Evolutionary conservation across 257 asterid species (phyloP).

Genomic region (Forsythia viridissima): DNA sequence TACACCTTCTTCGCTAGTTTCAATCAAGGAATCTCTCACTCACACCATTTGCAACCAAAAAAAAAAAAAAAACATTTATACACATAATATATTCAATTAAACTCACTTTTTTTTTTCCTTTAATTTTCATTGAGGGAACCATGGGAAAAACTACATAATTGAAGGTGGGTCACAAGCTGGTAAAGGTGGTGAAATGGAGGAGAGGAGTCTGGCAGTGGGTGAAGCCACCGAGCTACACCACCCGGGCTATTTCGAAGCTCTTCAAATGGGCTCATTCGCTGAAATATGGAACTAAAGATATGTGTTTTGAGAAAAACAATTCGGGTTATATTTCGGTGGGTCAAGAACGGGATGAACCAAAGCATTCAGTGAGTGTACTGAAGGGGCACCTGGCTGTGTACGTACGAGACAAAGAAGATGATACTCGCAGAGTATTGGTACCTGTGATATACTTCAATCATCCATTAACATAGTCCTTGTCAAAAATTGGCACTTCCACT

Average conservation of each 20-base stretch:
- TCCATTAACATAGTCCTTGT: conserved; percentile 20
- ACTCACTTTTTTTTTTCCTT: too few relatives aligned
- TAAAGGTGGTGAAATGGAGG: conserved; percentile 37
- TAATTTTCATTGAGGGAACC: too few relatives aligned
- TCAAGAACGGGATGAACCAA: conserved; percentile 19
- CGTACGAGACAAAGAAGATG: conserved; percentile 47
- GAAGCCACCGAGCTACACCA: conserved; percentile 9
- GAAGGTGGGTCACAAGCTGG: conserved; percentile 40
- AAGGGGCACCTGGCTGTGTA: conserved; percentile 30
- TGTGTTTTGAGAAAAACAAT: conserved; percentile 15
- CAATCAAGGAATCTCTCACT: too few relatives aligned
- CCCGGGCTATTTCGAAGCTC: conserved; percentile 37
- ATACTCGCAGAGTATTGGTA: conserved; percentile 56
- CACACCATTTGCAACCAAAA: too few relatives aligned
- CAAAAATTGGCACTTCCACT: too few relatives aligned
- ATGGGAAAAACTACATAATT: conserved; percentile 51
- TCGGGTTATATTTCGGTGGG: conserved; percentile 44
- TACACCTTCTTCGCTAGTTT: too few relatives aligned
- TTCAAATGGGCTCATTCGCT: conserved; percentile 31
- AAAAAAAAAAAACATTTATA: too few relatives aligned
- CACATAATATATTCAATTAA: too few relatives aligned
- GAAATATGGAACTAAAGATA: conserved; percentile 22
- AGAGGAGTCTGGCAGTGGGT: conserved; percentile 17
- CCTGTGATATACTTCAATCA: conserved; percentile 69
- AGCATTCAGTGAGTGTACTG: conserved; percentile 29